Percentiles rank a stretch among this genome's conserved stretches.
Evolutionary conservation across 2,329 filamentous ascomycete species (phyloP).

Genomic region (Cryphonectria naterciae): DNA sequence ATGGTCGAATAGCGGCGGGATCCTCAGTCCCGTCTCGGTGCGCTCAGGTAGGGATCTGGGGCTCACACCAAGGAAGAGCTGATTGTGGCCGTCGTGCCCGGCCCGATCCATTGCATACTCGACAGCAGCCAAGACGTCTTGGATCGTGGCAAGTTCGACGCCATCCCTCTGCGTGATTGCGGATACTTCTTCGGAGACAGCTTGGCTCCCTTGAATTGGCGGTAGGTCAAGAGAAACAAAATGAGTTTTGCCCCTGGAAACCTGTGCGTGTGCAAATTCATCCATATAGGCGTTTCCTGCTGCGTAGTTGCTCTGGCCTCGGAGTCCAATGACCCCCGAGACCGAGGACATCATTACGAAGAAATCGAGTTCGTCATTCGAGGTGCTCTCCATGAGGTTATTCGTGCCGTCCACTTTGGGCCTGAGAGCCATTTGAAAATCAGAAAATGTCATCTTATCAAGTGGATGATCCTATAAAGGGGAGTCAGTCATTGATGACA

Average conservation of each 20-base stretch:
- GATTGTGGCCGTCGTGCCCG: neutral
- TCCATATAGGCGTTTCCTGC: conserved; percentile 42
- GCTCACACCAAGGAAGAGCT: neutral
- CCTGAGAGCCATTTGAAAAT: conserved; percentile 3
- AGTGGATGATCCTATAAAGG: neutral
- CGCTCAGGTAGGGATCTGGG: neutral
- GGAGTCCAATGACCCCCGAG: conserved; percentile 36
- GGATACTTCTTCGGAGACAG: neutral
- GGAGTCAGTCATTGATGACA: neutral
- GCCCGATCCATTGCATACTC: neutral
- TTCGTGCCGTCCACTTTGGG: conserved; percentile 30
- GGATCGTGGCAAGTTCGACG: neutral
- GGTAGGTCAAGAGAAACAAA: neutral
- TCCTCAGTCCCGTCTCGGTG: neutral
- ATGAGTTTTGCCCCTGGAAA: neutral
- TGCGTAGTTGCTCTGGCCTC: conserved; percentile 41
- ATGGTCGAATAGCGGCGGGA: neutral
- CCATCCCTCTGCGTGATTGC: neutral
- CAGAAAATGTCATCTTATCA: neutral
- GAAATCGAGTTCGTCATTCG: conserved; percentile 39
- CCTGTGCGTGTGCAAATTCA: neutral
- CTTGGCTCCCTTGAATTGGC: neutral
- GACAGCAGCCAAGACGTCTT: neutral
- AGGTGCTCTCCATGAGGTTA: conserved; percentile 30
- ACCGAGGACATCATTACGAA: conserved; percentile 44